Conservation (phyloP, 192 early-diverging fungal genomes). For the Coemansia sp. region DNA sequence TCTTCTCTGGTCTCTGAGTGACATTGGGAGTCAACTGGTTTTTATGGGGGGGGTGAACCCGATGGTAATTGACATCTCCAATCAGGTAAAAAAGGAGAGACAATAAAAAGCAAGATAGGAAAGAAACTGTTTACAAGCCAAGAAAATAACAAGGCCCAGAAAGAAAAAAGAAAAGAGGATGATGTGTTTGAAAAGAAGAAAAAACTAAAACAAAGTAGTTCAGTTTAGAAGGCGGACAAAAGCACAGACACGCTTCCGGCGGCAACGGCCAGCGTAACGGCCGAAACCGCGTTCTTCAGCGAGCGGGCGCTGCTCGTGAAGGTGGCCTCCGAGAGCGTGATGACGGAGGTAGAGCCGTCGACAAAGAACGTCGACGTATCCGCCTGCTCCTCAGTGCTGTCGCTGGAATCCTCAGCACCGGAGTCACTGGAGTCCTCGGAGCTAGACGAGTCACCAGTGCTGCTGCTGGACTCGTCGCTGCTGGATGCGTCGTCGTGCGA, state of each 20-base stretch:
- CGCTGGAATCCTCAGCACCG: not conserved
- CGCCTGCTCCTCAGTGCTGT: not conserved
- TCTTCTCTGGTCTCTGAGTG: no score
- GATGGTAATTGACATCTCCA: no score
- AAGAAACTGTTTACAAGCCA: no score
- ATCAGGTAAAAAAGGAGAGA: no score
- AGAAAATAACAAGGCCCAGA: no score
- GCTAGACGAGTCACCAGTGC: not conserved
- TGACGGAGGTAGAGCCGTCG: constrained; percentile 9
- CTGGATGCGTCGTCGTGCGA: not conserved
- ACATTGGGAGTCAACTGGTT: no score
- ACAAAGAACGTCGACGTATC: constrained; percentile 28
- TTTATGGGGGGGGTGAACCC: no score
- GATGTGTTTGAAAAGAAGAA: no score
- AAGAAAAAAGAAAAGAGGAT: no score
- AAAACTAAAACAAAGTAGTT: no score
- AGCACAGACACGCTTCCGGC: constrained; percentile 25
- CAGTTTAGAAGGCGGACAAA: constrained; percentile 28
- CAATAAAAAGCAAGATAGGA: no score
- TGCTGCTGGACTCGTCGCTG: not conserved
- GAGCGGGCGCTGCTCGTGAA: constrained; percentile 5
- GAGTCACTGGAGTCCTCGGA: not conserved
- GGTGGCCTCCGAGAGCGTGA: not conserved
- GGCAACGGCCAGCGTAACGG: constrained; percentile 22
- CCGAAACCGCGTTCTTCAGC: constrained; percentile 9